phyloP scores from a whole-genome alignment of 306 rosid genomes.

The Alnus rubra region DNA sequence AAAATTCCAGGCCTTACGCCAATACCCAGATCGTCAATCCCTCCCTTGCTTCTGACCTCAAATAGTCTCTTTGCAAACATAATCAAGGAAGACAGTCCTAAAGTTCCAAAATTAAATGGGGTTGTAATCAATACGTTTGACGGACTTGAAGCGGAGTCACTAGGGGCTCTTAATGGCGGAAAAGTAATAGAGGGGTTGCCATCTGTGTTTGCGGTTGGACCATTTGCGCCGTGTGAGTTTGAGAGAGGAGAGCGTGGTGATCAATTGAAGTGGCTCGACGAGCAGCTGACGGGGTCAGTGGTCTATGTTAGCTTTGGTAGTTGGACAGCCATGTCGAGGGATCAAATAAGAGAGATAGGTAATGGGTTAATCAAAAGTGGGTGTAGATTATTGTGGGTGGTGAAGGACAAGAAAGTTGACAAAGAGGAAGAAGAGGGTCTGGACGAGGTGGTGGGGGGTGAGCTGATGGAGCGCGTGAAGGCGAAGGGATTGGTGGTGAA shows the following conservation, averaged over 20 bases:
- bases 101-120: slow-evolving; percentile 37
- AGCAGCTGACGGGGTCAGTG: slow-evolving; percentile 41
- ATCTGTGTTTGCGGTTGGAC: slow-evolving; percentile 46
- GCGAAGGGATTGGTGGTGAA: slow-evolving; percentile 48
- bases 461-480: slow-evolving; percentile 36
- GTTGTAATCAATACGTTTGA: slow-evolving; percentile 47
- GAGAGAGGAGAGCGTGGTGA: slow-evolving; percentile 25
- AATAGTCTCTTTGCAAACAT: slow-evolving; percentile 17
- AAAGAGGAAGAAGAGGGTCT: slow-evolving; percentile 44
- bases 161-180: slow-evolving; percentile 35
- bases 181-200: slow-evolving; percentile 32
- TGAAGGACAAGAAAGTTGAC: slow-evolving; percentile 52
- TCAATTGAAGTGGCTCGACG: slow-evolving; percentile 45
- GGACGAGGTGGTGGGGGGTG: slow-evolving; percentile 33
- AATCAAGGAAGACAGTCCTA: slow-evolving; percentile 31
- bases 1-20: slow-evolving; percentile 40
- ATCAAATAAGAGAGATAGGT: slow-evolving; percentile 53
- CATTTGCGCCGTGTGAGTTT: slow-evolving; percentile 47
- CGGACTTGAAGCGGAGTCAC: slow-evolving; percentile 34
- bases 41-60: slow-evolving; percentile 35
- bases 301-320: slow-evolving; percentile 62
- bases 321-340: slow-evolving; percentile 35
- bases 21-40: slow-evolving; percentile 46
- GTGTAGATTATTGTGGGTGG: slow-evolving; percentile 55
- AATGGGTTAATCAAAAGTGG: slow-evolving; percentile 48